Base-by-base conservation (phyloP, 2,329 filamentous ascomycete species). In the Chaetomiaceae sp. region DNA sequence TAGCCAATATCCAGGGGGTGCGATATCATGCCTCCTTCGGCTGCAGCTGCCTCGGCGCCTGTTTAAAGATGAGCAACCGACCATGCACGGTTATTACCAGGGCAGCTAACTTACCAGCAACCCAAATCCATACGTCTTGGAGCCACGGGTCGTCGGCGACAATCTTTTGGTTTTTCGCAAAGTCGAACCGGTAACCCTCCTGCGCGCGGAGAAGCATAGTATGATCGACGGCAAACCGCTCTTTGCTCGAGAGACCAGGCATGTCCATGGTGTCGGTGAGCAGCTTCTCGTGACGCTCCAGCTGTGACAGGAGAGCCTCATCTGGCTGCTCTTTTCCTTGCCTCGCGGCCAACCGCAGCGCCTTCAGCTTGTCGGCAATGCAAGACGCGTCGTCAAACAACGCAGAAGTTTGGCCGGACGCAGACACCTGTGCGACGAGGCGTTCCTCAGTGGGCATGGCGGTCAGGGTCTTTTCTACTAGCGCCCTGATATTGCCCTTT, bases 121-220 rank as follows among this genome's bases (percentile, higher is more conserved):
- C 76, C 77, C 88, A 89, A 43, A 83, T 80, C 89, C 89, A 95
- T n/a, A 88, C 73, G 52, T 88, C 85, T 53, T 83, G 79, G n/a
- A 92, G 73, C 81, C 87, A 89, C 27, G 80, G 81, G 63, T 91
- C 85, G 56, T 89, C 87, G 6, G 77, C 74, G 1, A 88, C 78
- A n/a, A 91, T 79, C 6, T 77, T 71, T 57, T 80, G 79, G 63
- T 94, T 94, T 44, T 74, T 78, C 15, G 71, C 69, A 54, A 82
- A 83, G 62, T 91, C 75, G 56, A 86, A 84, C 0, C 85, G 69
- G 57, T 86, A 87, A 51, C 75, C 78, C 60, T 83, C 81, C 57
- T 79, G 80, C 7, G 82, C 80, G 15, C 83, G 79, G 34, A 81
- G 68, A 9, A 85, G 69, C 75, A 84, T 83, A 4, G 74, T 67